Base-by-base conservation (phyloP, 306 rosid genomes). In the Cajanus cajan region DNA sequence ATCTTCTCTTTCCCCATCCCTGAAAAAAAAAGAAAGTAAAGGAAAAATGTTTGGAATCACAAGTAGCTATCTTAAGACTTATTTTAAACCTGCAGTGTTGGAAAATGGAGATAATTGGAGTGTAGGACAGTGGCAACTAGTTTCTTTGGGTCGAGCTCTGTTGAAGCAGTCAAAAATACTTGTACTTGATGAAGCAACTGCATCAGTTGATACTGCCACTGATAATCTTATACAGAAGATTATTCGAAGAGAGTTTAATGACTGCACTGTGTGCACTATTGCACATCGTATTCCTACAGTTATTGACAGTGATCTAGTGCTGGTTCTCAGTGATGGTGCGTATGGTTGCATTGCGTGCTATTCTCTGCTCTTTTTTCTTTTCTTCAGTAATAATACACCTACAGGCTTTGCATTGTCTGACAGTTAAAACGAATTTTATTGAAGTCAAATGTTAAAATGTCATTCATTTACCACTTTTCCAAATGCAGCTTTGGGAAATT, bases 21-120 rank as follows among this genome's bases (percentile, higher is more conserved):
- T 16, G 11, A 19, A 64, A 24, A 47, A n/a, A 40, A 6, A 8
- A 25, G 41, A 55, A 13, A 6, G 8, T 31, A 13, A 25, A 45
- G 61, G 28, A 22, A 40, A 74, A 44, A 28, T 39, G 5, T 59
- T 76, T 69, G 19, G 43, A 69, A 39, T 61, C 24, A 59, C 50
- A 48, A 78, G 43, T 34, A 39, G 45, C 70, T 14, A 67, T 75
- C 28, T 48, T 64, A 80, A 24, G 25, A n/a, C 34, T 67, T 37
- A 14, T 65, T 74, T 54, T 55, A 34, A 82, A 74, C 68, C 33
- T 79, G 61, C 91, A 93, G 98, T 93, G 76, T 74, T 93, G 24
- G 98, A 93, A 80, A 93, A 89, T 90, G 98, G 98, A 85, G 98
- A 93, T 82, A 93, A 93, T 72, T 93, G 96, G 98, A 93, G 98